Conservation (phyloP, 305 asterid genomes). For the Caryopteris hybrid region DNA sequence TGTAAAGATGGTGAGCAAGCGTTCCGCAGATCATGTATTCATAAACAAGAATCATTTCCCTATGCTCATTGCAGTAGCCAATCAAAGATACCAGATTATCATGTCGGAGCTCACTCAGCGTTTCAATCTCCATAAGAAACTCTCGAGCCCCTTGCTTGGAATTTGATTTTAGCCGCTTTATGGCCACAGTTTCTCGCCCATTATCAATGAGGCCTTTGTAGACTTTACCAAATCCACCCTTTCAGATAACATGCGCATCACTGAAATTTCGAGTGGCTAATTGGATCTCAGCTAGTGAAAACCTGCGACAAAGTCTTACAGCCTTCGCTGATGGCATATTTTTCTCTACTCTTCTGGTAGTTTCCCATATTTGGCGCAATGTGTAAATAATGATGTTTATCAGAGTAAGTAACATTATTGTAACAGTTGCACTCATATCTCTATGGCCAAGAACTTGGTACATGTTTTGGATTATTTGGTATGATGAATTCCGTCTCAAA, state of each 20-base stretch:
- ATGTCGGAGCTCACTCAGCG: not conserved
- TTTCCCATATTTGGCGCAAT: not conserved
- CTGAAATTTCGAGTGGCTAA: constrained; percentile 27
- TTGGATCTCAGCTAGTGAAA: constrained; percentile 23
- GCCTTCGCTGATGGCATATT: constrained; percentile 14
- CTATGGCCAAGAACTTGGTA: not conserved
- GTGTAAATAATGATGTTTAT: not conserved
- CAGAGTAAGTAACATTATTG: not conserved
- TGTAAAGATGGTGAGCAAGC: not conserved
- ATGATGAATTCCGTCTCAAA: not conserved
- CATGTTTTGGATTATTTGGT: not conserved
- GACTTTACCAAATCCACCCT: constrained; percentile 15
- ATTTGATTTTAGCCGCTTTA: constrained; percentile 20
- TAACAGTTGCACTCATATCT: not conserved
- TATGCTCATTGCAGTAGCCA: no score
- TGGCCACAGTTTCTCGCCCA: constrained; percentile 17
- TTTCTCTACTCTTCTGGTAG: not conserved
- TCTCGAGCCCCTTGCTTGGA: constrained; percentile 29
- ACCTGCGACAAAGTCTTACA: constrained; percentile 12
- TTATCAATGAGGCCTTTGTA: no score
- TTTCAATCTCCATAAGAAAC: constrained; percentile 23
- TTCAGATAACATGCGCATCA: constrained; percentile 4
- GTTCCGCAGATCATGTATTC: no score
- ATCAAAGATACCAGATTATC: no score
- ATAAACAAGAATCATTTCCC: no score